Evolutionary conservation across 306 rosid genomes (phyloP).

Genomic region (Quercus dentata): DNA sequence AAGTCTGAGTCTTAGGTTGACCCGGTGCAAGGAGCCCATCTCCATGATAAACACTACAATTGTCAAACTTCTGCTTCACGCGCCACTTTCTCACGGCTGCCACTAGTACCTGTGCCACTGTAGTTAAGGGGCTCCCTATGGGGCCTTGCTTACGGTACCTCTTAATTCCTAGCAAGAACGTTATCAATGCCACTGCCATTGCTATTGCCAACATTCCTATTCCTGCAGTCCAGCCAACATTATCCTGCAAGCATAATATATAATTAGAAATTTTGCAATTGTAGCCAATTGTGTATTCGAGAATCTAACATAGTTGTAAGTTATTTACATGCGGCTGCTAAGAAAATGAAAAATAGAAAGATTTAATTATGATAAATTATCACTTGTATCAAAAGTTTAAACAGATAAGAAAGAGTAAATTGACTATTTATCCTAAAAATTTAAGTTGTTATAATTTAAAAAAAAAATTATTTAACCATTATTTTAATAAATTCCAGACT

Average conservation of each 20-base stretch:
- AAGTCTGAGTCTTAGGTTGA: constrained; percentile 20
- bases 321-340: too few relatives aligned
- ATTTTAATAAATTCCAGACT: too few relatives aligned
- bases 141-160: constrained; percentile 50
- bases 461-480: too few relatives aligned
- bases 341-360: too few relatives aligned
- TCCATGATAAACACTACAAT: constrained; percentile 13
- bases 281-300: too few relatives aligned
- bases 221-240: constrained; percentile 49
- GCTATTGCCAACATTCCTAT: constrained; percentile 50
- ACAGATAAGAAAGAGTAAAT: too few relatives aligned
- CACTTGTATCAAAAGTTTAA: too few relatives aligned
- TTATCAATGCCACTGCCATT: constrained; percentile 42
- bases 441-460: too few relatives aligned
- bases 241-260: not conserved
- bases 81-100: constrained; percentile 53
- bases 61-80: constrained; percentile 11
- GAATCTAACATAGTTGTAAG: too few relatives aligned
- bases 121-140: constrained; percentile 57
- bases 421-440: too few relatives aligned
- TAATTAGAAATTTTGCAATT: too few relatives aligned
- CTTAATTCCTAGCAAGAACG: constrained; percentile 49
- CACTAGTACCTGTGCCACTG: constrained; percentile 9
- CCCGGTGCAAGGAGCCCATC: not conserved
- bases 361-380: too few relatives aligned